Percentiles rank a stretch among this genome's conserved stretches.
These are phyloP conservation scores for Penicillium odoratum DNA, from an alignment of 495 filamentous ascomycete species.

Conservation along the genomic window DNA sequence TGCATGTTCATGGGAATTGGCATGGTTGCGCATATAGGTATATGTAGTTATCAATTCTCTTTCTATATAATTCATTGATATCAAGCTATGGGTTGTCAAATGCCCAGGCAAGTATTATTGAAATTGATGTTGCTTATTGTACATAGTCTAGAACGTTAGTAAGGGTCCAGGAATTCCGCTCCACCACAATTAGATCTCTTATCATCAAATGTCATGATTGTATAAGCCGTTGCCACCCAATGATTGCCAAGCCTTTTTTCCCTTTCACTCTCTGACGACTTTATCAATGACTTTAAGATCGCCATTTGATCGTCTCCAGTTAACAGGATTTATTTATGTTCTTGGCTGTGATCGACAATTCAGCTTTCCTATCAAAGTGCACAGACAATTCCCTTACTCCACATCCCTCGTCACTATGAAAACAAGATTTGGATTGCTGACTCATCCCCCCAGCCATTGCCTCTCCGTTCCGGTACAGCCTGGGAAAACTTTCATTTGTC, in stretches of 20 bases:
- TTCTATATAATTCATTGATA: no score
- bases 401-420: slow-evolving; percentile 15
- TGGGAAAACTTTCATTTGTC: slow-evolving; percentile 4
- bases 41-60: background rate
- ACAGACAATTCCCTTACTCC: slow-evolving; percentile 9
- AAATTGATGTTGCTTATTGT: no score
- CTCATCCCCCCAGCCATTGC: slow-evolving; percentile 10
- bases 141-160: background rate
- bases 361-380: background rate
- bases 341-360: slow-evolving; percentile 9
- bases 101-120: no score
- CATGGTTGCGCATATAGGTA: background rate
- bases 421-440: slow-evolving; percentile 20
- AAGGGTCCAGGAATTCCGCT: background rate
- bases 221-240: background rate
- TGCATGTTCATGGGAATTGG: no score
- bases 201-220: background rate
- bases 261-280: background rate
- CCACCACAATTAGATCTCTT: background rate
- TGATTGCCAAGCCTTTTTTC: background rate
- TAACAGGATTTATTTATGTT: background rate
- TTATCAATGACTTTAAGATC: background rate
- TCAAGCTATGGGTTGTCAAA: no score
- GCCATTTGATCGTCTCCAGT: background rate
- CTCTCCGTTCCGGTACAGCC: background rate